Conservation (phyloP, 169 alveolate genomes). For the Plasmodium knowlesi region DNA sequence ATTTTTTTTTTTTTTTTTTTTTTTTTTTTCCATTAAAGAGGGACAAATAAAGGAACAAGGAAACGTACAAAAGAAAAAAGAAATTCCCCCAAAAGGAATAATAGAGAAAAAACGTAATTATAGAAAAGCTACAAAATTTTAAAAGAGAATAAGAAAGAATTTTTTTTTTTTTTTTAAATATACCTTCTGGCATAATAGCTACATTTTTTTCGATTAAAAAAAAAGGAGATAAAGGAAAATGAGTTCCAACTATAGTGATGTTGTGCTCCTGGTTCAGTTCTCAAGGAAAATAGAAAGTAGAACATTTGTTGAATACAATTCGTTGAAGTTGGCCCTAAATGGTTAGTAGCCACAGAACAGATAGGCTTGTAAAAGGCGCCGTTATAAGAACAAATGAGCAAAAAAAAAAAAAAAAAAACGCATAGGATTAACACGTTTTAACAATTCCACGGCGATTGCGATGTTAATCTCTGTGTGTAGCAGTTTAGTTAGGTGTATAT, state of each 20-base stretch:
- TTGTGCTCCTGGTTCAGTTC: constrained; percentile 73
- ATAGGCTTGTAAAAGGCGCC: background rate
- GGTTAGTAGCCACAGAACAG: constrained; percentile 17
- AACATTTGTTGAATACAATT: constrained; percentile 73
- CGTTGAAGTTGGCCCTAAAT: constrained; percentile 73
- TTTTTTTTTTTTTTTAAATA: too few species aligned
- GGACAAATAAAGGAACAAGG: background rate
- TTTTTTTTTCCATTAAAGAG: constrained; percentile 2
- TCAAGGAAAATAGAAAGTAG: constrained; percentile 72
- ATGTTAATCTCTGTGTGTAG: background rate
- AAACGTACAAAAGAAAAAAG: background rate
- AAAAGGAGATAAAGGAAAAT: constrained; percentile 28
- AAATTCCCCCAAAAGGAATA: constrained; percentile 10
- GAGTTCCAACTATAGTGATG: constrained; percentile 69
- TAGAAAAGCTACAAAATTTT: background rate
- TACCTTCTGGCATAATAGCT: background rate
- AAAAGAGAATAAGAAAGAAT: background rate
- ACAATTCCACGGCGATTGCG: background rate
- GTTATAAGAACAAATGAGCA: background rate
- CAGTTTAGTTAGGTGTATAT: background rate
- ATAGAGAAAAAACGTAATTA: background rate
- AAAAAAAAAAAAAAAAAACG: too few species aligned
- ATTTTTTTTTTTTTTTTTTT: background rate
- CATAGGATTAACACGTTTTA: background rate
- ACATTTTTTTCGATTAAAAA: constrained; percentile 11